A percentile compares a stretch with the other conserved stretches of the same genome.
These are phyloP conservation scores for Hygrophorus russula DNA, from an alignment of 768 basidiomycete species.

Conservation along the genomic window DNA sequence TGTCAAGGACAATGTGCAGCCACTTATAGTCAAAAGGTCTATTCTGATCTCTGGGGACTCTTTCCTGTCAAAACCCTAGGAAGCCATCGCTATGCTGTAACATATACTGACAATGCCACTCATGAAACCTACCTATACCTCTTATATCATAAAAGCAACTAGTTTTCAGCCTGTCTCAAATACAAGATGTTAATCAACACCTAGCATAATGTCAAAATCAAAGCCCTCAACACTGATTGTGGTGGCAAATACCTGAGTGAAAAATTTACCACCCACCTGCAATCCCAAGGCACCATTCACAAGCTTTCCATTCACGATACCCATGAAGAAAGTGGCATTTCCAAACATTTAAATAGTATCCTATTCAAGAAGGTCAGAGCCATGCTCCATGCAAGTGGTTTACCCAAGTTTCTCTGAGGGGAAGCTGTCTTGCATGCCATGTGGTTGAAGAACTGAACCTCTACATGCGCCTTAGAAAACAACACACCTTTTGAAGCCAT, in stretches of 20 bases:
- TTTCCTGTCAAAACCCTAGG: conserved; percentile 16
- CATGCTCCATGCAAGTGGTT: conserved; percentile 21
- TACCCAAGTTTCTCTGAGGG: conserved; percentile 28
- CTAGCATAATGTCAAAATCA: background rate
- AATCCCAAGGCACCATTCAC: conserved; percentile 26
- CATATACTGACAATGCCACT: conserved; percentile 24
- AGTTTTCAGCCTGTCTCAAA: conserved; percentile 17
- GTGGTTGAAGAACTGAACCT: conserved; percentile 25
- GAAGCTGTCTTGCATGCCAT: conserved; percentile 21
- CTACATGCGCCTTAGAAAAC: conserved; percentile 13
- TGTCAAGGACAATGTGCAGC: conserved; percentile 15
- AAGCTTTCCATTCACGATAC: conserved; percentile 30
- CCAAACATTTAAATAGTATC: conserved; percentile 27
- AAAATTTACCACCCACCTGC: background rate
- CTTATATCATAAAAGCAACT: conserved; percentile 20
- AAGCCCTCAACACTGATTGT: no score
- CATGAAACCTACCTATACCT: conserved; percentile 8
- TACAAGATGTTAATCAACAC: conserved; percentile 13
- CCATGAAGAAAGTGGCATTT: conserved; percentile 32
- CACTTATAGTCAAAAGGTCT: conserved; percentile 23
- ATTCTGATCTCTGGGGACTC: conserved; percentile 36
- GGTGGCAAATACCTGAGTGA: no score
- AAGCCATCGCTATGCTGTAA: conserved; percentile 21
- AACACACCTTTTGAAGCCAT: conserved; percentile 15
- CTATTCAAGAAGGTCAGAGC: conserved; percentile 22